Conservation (phyloP, 169 alveolate genomes). For the Plasmodium blacklocki region DNA sequence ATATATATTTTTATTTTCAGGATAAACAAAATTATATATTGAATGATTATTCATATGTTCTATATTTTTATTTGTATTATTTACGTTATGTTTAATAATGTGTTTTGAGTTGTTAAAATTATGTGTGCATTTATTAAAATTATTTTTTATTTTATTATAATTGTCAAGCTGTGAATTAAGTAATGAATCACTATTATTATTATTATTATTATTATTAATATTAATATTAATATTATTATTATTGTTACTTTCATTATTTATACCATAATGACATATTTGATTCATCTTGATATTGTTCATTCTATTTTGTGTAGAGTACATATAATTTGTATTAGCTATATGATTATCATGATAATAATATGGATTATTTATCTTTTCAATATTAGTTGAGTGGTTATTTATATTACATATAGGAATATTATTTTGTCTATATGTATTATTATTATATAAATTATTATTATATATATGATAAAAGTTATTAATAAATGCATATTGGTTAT, state of each 20-base stretch:
- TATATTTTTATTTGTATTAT: neutral
- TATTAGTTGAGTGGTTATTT: neutral
- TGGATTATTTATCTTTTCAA: slow-evolving; percentile 12
- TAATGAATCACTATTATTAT: neutral
- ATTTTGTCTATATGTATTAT: neutral
- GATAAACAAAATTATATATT: too few relatives aligned
- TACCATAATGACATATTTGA: neutral
- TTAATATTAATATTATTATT: neutral
- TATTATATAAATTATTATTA: neutral
- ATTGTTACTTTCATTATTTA: neutral
- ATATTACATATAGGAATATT: slow-evolving; percentile 1
- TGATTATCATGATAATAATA: neutral
- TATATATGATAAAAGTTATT: slow-evolving; percentile 15
- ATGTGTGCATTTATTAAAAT: neutral
- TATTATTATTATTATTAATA: neutral
- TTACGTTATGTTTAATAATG: neutral
- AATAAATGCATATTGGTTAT: neutral
- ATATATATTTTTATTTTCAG: neutral
- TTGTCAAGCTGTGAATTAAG: neutral
- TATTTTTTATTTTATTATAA: neutral
- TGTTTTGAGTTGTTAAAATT: neutral
- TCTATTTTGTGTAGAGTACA: slow-evolving; percentile 8
- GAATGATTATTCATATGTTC: too few relatives aligned
- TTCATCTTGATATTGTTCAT: neutral
- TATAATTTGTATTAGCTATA: slow-evolving; percentile 2